These are phyloP conservation scores for Coemansia sp. DNA, from an alignment of 192 early-diverging fungal genomes.

Conservation along the genomic window DNA sequence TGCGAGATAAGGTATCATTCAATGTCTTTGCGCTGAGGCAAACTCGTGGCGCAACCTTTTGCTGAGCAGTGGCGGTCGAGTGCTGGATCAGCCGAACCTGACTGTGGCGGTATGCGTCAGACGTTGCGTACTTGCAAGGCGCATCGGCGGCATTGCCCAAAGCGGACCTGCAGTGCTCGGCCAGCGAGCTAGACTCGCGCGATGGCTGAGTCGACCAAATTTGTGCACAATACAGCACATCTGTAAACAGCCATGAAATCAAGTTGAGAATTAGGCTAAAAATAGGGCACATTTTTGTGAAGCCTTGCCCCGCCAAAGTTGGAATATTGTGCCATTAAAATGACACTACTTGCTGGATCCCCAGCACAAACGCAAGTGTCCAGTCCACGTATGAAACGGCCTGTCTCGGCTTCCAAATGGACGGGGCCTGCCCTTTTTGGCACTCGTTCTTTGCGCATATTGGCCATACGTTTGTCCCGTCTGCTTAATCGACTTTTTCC, in stretches of 20 bases:
- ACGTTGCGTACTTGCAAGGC: neutral
- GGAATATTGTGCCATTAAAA: neutral
- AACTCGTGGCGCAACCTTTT: neutral
- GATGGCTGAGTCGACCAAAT: neutral
- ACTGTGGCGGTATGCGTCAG: neutral
- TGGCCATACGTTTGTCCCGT: too few species aligned
- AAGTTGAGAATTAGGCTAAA: neutral
- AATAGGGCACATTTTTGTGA: neutral
- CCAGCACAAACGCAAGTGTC: neutral
- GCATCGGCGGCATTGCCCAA: neutral
- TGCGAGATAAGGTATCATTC: neutral
- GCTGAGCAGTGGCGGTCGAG: neutral
- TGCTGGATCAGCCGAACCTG: neutral
- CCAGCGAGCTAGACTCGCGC: neutral
- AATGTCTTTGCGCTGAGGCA: too few species aligned
- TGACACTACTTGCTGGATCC: too few species aligned
- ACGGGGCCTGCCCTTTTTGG: neutral
- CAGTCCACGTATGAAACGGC: neutral
- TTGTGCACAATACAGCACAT: neutral
- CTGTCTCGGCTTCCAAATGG: constrained; percentile 2
- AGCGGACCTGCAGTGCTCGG: neutral
- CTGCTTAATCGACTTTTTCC: too few species aligned
- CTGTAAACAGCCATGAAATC: neutral
- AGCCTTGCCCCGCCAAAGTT: neutral
- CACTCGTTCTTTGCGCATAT: too few species aligned